These are phyloP conservation scores for Tulasnella sp. DNA, from an alignment of 768 basidiomycete species.

Conservation along the genomic window DNA sequence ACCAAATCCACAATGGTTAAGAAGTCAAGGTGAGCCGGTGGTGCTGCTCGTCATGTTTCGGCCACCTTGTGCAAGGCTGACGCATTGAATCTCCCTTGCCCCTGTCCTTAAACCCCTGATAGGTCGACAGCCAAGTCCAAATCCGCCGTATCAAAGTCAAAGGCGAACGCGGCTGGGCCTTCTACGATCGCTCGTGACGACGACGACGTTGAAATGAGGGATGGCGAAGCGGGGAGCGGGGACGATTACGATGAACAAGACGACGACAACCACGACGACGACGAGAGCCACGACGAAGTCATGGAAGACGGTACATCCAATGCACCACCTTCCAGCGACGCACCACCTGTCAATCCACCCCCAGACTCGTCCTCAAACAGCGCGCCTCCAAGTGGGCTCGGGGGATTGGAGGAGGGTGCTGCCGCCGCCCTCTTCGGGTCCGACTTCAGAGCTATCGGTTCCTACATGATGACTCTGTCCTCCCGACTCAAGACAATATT, in stretches of 20 bases:
- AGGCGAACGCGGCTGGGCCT: conserved; percentile 53
- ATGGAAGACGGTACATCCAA: not conserved
- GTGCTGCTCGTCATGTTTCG: not conserved
- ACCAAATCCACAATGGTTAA: conserved; percentile 61
- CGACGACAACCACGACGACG: conserved; percentile 36
- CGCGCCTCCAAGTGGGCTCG: conserved; percentile 12
- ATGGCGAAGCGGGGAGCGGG: conserved; percentile 40
- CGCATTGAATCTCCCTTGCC: conserved; percentile 2
- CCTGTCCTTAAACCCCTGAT: conserved; percentile 12
- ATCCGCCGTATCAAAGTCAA: conserved; percentile 38
- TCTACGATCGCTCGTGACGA: conserved; percentile 37
- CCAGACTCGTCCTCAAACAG: conserved; percentile 3
- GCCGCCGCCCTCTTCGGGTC: conserved; percentile 47
- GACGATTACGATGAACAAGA: conserved; percentile 38
- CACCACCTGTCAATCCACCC: conserved; percentile 37
- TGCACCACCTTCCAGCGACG: conserved; percentile 37
- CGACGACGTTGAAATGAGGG: conserved; percentile 75
- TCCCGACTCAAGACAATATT: conserved; percentile 87
- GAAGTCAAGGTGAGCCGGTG: conserved; percentile 57
- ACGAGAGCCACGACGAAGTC: conserved; percentile 27
- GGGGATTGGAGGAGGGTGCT: conserved; percentile 44
- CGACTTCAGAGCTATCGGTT: conserved; percentile 82
- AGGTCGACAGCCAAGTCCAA: conserved; percentile 53
- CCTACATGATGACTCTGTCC: conserved; percentile 88
- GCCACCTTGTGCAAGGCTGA: conserved; percentile 22